Conservation (phyloP, 345 rosid genomes). For the Aquilaria sinensis region DNA sequence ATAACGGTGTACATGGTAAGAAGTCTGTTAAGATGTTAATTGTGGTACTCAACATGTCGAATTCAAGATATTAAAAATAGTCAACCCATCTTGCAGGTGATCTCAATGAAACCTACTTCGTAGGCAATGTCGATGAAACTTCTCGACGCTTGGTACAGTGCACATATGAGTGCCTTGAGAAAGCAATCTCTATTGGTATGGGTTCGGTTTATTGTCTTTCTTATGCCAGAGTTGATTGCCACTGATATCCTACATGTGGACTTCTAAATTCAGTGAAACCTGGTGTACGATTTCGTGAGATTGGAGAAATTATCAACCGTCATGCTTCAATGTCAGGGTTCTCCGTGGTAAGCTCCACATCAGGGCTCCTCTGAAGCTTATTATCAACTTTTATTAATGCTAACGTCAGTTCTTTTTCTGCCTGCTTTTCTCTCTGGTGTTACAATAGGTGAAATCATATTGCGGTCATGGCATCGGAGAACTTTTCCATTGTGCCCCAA, state of each 20-base stretch:
- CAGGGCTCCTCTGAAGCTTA: background rate
- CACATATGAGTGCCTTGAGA: conserved; percentile 91
- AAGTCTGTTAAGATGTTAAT: background rate
- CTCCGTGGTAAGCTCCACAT: conserved; percentile 66
- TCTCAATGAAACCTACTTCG: conserved; percentile 93
- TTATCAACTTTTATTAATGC: background rate
- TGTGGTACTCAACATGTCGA: background rate
- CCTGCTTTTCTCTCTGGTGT: conserved; percentile 1
- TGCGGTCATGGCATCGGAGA: conserved; percentile 99
- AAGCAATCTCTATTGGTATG: conserved; percentile 82
- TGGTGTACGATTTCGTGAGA: conserved; percentile 88
- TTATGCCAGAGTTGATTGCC: background rate
- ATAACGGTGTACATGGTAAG: conserved; percentile 94
- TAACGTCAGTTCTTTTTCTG: background rate
- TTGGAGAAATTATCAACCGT: conserved; percentile 87
- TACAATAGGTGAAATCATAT: conserved; percentile 74
- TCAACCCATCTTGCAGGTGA: conserved; percentile 50
- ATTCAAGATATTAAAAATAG: conserved; percentile 7
- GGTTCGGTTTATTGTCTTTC: conserved; percentile 6
- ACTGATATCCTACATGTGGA: conserved; percentile 5
- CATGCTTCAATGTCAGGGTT: conserved; percentile 91
- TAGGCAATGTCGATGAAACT: conserved; percentile 90
- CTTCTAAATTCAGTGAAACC: conserved; percentile 63
- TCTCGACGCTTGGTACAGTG: conserved; percentile 76
- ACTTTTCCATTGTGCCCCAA: conserved; percentile 96